Base-by-base conservation (phyloP, 2,329 filamentous ascomycete species). In the Pseudocercospora pini-densiflorae region DNA sequence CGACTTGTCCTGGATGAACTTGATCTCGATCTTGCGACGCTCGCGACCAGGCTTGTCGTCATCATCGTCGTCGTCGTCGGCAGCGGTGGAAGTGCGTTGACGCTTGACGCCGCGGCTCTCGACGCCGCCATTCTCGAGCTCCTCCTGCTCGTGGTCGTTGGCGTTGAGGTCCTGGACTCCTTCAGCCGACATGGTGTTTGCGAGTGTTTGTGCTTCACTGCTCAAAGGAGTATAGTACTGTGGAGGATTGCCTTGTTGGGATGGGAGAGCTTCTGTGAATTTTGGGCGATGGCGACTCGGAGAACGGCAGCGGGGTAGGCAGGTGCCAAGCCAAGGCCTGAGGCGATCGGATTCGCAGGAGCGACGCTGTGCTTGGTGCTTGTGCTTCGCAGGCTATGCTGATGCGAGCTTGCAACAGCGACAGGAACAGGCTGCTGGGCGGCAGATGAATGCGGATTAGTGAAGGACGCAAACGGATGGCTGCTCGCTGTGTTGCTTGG, bases 1-100 rank as follows among this genome's bases (percentile, higher is more conserved):
- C 84, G 94, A 98, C 86, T 99, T 99, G 84, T 99, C 95, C 82
- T 94, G 94, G 82, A 99, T 99, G 85, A 99, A 99, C 88, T 99
- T 99, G 85, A 99, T 99, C 83, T 99, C 95, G 77, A 99, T 99
- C 91, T 99, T 99, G 84, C 95, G 90, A 79, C 95, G 91, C 88
- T 98, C 95, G 82, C 95, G 94, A 78, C 93, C 93, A 70, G 93
- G 93, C 89, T 98, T 98, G 81, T 97, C 94, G 75, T 98, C 94
- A 72, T 98, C 95, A 72, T 98, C 94, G 73, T 98, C 95, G 79
- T 98, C 95, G 79, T 98, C 94, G 76, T 90, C 89, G 61, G 89
- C 87, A 61, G 76, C 79, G 74, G 91, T 83, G 76, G 83, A 90
- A 70, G 92, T 89, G 78, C 95, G 92, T 81, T 87, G 88, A 76